Base-by-base conservation (phyloP, 2,329 filamentous ascomycete species). In the Monosporascus sp. region DNA sequence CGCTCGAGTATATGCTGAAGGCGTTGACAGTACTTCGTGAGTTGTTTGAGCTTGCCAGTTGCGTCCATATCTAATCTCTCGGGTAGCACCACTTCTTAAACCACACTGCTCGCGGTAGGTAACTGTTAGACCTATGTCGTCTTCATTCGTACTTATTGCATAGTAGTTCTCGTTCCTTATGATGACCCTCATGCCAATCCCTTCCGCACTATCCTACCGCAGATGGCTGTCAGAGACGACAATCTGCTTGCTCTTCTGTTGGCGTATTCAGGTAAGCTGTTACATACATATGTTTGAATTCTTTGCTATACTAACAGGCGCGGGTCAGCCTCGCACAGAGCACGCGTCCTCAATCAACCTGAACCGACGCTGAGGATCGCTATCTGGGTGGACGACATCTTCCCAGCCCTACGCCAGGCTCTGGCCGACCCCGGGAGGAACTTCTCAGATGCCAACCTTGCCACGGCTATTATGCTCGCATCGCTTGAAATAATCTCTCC, bases 401-500 rank as follows among this genome's bases (percentile, higher is more conserved):
- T 89, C 57, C 88, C 88, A 0, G 82, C 84, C 17, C 77, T 95
- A 20, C 82, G 88, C 28, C 72, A 81, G 55, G 85, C 88, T 1
- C 75, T 94, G 22, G 77, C 80, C 54, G 79, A 85, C 51, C 77
- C 80, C 0, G 75, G 77, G 40, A 77, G 81, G 56, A 81, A 83
- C 41, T 84, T 91, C 11, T 86, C 87, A 1, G 85, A 91, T 60
- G 82, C 83, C 17, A 89, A 87, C 51, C 76, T 95, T 3, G 89
- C 89, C 0, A 90, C 89, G 0, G 87, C 89, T 7, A 91, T 95
- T 57, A 91, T 94, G 87, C 79, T 95, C 46, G 83, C 89, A 1
- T 92, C 89, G 1, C 75, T 94, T 20, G 89, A 94, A 64, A 93
- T 94, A 53, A 86, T 94, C 49, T 91, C 87, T 0, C 90, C 90